phyloP scores from a whole-genome alignment of 2,329 filamentous ascomycete species.

The Trichoderma sp. region DNA sequence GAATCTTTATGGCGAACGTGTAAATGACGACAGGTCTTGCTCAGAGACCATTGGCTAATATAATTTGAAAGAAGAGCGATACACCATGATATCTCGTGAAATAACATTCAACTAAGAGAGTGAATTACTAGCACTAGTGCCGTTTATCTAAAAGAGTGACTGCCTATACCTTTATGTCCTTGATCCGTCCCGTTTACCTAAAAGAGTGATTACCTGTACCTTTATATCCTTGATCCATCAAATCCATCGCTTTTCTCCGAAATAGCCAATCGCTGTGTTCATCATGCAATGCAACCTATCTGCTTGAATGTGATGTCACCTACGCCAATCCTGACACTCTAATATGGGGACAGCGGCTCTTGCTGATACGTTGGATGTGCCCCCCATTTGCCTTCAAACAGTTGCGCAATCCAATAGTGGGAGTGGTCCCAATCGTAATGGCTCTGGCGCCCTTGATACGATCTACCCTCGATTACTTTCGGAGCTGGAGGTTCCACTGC shows the following conservation, averaged over 20 bases:
- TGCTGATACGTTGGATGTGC: slow-evolving; percentile 40
- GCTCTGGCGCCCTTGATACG: slow-evolving; percentile 36
- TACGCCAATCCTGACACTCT: neutral
- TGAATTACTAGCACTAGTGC: neutral
- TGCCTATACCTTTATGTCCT: neutral
- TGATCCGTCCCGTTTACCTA: neutral
- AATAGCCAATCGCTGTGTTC: neutral
- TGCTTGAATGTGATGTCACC: neutral
- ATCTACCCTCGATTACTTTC: neutral
- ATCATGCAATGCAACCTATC: neutral
- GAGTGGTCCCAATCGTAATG: slow-evolving; percentile 46
- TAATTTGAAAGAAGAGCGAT: neutral
- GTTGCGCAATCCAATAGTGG: slow-evolving; percentile 51
- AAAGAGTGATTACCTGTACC: slow-evolving; percentile 5
- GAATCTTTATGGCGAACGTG: neutral
- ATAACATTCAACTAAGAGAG: neutral
- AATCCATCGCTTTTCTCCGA: neutral
- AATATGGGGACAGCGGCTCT: slow-evolving; percentile 28
- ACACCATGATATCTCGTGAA: neutral
- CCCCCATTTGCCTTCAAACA: slow-evolving; percentile 50
- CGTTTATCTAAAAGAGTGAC: neutral
- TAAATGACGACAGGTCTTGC: neutral
- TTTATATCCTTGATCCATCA: neutral
- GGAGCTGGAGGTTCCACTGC: neutral
- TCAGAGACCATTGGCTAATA: neutral